Evolutionary conservation across 495 filamentous ascomycete genomes (phyloP).

Genomic region (Lindgomyces ingoldianus): DNA sequence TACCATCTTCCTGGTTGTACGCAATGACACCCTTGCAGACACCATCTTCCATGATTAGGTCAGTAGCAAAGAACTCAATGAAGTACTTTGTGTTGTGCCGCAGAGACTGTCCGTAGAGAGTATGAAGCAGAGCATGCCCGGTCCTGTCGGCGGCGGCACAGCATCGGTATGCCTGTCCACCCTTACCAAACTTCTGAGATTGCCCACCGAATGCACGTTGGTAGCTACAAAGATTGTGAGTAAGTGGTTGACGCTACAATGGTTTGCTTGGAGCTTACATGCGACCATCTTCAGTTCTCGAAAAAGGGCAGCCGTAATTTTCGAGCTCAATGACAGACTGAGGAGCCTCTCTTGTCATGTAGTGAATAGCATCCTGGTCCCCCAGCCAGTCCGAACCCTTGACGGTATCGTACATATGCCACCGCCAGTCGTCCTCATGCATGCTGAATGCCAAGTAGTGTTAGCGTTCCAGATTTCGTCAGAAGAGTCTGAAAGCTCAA

Average conservation of each 20-base stretch:
- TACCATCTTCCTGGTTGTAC: slow-evolving; percentile 98
- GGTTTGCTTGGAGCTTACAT: slow-evolving; percentile 56
- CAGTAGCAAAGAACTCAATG: slow-evolving; percentile 96
- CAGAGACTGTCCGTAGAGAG: slow-evolving; percentile 95
- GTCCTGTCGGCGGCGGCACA: slow-evolving; percentile 94
- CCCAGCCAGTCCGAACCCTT: slow-evolving; percentile 98
- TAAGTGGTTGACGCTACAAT: slow-evolving; percentile 30
- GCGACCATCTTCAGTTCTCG: slow-evolving; percentile 92
- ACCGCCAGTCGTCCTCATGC: slow-evolving; percentile 94
- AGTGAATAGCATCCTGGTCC: slow-evolving; percentile 98
- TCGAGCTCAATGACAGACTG: slow-evolving; percentile 91
- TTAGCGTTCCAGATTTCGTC: slow-evolving; percentile 1
- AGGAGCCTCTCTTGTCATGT: slow-evolving; percentile 96
- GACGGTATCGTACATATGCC: slow-evolving; percentile 99
- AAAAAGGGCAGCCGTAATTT: slow-evolving; percentile 97
- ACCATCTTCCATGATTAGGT: slow-evolving; percentile 94
- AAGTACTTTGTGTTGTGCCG: slow-evolving; percentile 99
- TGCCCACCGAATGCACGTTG: slow-evolving; percentile 98
- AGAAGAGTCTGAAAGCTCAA: neutral
- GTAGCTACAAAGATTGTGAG: slow-evolving; percentile 57
- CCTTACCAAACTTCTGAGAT: slow-evolving; percentile 91
- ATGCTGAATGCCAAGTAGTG: slow-evolving; percentile 52
- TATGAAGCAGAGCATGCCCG: slow-evolving; percentile 94
- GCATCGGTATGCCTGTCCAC: slow-evolving; percentile 95
- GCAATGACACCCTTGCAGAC: slow-evolving; percentile 94